Percentiles rank a stretch among this genome's conserved stretches.
Conservation (phyloP, 768 basidiomycete species). For the Tulasnella sp. region DNA sequence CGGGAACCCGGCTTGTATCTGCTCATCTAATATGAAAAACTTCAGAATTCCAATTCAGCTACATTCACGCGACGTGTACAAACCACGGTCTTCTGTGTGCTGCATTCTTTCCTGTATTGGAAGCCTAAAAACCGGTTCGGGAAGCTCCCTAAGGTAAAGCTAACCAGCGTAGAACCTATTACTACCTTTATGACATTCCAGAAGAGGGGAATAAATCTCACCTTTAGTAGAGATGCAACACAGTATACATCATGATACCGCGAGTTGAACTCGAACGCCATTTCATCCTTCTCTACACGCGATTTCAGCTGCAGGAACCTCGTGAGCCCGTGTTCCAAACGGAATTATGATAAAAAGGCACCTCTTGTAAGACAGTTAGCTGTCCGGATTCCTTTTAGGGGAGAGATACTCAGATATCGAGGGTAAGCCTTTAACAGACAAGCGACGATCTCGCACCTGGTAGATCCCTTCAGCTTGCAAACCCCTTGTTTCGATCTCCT, state of each 20-base stretch:
- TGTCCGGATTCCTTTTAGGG: constrained; percentile 74
- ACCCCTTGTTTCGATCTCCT: constrained; percentile 70
- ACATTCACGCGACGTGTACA: constrained; percentile 11
- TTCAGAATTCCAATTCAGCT: no score
- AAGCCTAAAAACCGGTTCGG: constrained; percentile 83
- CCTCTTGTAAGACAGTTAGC: constrained; percentile 71
- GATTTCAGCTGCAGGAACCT: constrained; percentile 59
- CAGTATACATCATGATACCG: constrained; percentile 67
- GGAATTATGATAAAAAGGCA: constrained; percentile 27
- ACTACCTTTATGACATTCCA: no score
- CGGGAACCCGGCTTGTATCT: constrained; percentile 53
- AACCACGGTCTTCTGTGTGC: constrained; percentile 65
- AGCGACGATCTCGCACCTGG: constrained; percentile 37
- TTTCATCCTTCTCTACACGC: constrained; percentile 75
- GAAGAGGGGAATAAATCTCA: constrained; percentile 22
- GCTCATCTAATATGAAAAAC: constrained; percentile 50
- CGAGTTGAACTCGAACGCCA: constrained; percentile 55
- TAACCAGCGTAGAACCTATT: no score
- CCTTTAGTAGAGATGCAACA: constrained; percentile 77
- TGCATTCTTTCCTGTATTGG: constrained; percentile 68
- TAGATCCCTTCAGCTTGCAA: constrained; percentile 72
- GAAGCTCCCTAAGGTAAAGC: constrained; percentile 75
- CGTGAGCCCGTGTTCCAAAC: no score
- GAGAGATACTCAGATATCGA: constrained; percentile 5
- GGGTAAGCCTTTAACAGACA: neutral